Conservation (phyloP, 768 basidiomycete species). For the Piloderma croceum region DNA sequence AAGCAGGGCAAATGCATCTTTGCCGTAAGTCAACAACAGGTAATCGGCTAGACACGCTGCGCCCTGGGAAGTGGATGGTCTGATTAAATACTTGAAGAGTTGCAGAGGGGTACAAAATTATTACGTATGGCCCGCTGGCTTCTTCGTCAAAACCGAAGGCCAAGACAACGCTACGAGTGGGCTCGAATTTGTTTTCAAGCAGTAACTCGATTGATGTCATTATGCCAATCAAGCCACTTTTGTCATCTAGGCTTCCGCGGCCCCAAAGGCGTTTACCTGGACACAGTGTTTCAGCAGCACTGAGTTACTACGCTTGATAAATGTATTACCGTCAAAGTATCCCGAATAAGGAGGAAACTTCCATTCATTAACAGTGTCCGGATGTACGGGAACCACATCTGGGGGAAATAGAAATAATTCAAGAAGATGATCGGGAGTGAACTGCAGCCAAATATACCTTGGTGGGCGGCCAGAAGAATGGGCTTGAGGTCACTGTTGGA, state of each 20-base stretch:
- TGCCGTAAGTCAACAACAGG: constrained; percentile 60
- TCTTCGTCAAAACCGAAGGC: constrained; percentile 79
- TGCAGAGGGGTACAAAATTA: constrained; percentile 5
- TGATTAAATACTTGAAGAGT: neutral
- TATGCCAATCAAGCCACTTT: constrained; percentile 65
- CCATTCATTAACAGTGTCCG: constrained; percentile 52
- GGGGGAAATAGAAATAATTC: neutral
- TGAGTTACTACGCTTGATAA: too few relatives aligned
- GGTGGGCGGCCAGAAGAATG: constrained; percentile 47
- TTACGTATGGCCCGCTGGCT: constrained; percentile 45
- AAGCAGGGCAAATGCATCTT: constrained; percentile 67
- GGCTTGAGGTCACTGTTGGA: constrained; percentile 46
- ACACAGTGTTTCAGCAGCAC: too few relatives aligned
- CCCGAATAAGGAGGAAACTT: constrained; percentile 60
- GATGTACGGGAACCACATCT: constrained; percentile 69
- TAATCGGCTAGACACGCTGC: constrained; percentile 42
- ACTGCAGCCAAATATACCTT: constrained; percentile 33
- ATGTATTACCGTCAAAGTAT: constrained; percentile 45
- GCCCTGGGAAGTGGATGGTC: constrained; percentile 35
- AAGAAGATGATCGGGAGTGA: neutral
- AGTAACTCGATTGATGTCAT: constrained; percentile 22
- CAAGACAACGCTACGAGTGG: constrained; percentile 32
- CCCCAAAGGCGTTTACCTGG: constrained; percentile 69
- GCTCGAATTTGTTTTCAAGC: constrained; percentile 11
- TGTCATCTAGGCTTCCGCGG: constrained; percentile 70